Evolutionary conservation across 805 yeast genomes (phyloP), one percentile per base, ranked within the genome.

Genomic region (Blastobotrys terrestris): DNA sequence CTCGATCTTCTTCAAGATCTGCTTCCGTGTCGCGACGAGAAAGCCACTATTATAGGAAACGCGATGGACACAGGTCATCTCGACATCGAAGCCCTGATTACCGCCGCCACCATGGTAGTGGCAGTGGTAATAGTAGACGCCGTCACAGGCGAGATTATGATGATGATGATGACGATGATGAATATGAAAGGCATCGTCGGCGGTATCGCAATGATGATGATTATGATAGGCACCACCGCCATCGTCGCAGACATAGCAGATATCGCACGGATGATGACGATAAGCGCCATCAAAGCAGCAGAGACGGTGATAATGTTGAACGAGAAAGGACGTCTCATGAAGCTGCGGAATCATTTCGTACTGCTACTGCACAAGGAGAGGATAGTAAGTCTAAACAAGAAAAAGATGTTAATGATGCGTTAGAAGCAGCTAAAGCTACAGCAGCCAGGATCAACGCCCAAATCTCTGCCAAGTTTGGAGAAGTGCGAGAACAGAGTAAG

Each of bases 361-460:
- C 16, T 7, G 41, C 15, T 7, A 16, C 39, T n/a, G 47, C 20
- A 15, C 35, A 45, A 11, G 56, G 39, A 6, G 51, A 49, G 31
- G 43, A 39, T 18, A 46, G 7, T 19, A 26, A 20, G 46, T 26
- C 52, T 20, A 47, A 14, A 42, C 26, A 8, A 19, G 39, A 52
- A 44, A 26, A 26, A 26, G 35, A 26, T 26, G 35, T 48, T 18
- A 53, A 57, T 4, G 69, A 66, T 44, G 59, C 68, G 8, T 59
- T 63, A 13, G 66, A 66, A 1, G 57, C 53, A 15, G 65, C 63
- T 13, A 66, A 65, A 11, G 67, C 68, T 2, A 63, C 66, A 3
- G 71, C 71, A 2, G 71, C 69, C 21, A 56, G 59, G 43, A 63
- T 67, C 31, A 65, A 65, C 49, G 69, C 71, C 20, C 65, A 63